A percentile compares a stretch with the other conserved stretches of the same genome.
These are phyloP conservation scores for Parathielavia hyrcaniae DNA, from an alignment of 495 filamentous ascomycete genomes.

Conservation along the genomic window DNA sequence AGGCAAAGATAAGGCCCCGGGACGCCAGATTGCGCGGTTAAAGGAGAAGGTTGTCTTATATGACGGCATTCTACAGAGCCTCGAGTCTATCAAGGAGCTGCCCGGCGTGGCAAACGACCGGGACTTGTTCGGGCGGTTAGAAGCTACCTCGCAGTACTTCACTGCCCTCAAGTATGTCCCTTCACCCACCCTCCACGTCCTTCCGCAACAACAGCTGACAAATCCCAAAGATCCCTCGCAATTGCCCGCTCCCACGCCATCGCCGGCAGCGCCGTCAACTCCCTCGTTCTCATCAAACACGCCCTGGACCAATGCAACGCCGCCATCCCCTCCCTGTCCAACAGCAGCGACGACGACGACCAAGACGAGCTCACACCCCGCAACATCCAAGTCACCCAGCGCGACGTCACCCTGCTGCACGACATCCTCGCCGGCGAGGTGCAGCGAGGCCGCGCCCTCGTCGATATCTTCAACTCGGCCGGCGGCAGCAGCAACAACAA, in stretches of 20 bases:
- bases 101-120: conserved; percentile 87
- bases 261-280: conserved; percentile 64
- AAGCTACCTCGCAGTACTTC: conserved; percentile 77
- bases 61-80: conserved; percentile 78
- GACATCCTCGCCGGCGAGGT: conserved; percentile 59
- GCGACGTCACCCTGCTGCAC: conserved; percentile 52
- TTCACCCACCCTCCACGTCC: not conserved
- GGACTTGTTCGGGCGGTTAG: conserved; percentile 64
- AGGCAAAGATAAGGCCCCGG: conserved; percentile 53
- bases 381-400: conserved; percentile 55
- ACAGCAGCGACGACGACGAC: conserved; percentile 15
- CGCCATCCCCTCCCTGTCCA: conserved; percentile 36
- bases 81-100: conserved; percentile 84
- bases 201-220: conserved; percentile 13
- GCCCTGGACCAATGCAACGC: conserved; percentile 52
- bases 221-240: conserved; percentile 60
- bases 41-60: conserved; percentile 90
- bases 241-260: conserved; percentile 80
- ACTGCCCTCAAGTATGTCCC: conserved; percentile 67
- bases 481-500: conserved; percentile 16
- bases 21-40: conserved; percentile 64
- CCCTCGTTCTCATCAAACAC: conserved; percentile 74
- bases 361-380: conserved; percentile 30
- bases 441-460: conserved; percentile 71
- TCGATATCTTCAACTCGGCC: conserved; percentile 62